Percentiles rank a stretch among this genome's conserved stretches.
Conservation (phyloP, 768 basidiomycete genomes). For the Cantharellus anzutake region DNA sequence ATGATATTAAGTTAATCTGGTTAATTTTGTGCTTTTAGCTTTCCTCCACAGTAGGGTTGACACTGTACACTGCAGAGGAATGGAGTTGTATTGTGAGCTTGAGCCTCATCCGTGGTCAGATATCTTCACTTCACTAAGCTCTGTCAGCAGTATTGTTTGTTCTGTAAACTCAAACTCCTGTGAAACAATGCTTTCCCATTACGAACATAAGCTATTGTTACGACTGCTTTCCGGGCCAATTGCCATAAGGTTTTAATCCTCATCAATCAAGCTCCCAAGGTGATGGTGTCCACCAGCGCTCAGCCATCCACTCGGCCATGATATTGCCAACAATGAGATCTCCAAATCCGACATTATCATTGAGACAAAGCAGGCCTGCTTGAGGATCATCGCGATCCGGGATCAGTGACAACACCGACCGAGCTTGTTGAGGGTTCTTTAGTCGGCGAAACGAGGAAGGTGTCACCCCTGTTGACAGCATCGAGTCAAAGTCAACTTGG, state of each 20-base stretch:
- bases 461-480: neutral
- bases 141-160: neutral
- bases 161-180: neutral
- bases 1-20: too few species aligned
- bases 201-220: too few species aligned
- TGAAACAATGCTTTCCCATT: too few species aligned
- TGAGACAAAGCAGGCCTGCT: conserved; percentile 7
- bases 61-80: too few species aligned
- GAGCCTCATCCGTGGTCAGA: too few species aligned
- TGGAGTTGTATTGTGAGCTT: too few species aligned
- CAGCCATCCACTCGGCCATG: conserved; percentile 4
- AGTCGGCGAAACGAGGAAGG: neutral
- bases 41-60: neutral
- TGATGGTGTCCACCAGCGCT: conserved; percentile 1
- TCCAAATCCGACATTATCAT: conserved; percentile 8
- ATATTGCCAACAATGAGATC: conserved; percentile 1
- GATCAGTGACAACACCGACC: neutral
- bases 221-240: too few species aligned
- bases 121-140: too few species aligned
- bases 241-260: too few species aligned
- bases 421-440: neutral
- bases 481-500: neutral
- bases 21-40: conserved; percentile 1
- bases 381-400: neutral
- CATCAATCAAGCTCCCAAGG: conserved; percentile 2